Evolutionary conservation across 2,329 filamentous ascomycete species (phyloP).

Genomic region (Blastomyces percursus): DNA sequence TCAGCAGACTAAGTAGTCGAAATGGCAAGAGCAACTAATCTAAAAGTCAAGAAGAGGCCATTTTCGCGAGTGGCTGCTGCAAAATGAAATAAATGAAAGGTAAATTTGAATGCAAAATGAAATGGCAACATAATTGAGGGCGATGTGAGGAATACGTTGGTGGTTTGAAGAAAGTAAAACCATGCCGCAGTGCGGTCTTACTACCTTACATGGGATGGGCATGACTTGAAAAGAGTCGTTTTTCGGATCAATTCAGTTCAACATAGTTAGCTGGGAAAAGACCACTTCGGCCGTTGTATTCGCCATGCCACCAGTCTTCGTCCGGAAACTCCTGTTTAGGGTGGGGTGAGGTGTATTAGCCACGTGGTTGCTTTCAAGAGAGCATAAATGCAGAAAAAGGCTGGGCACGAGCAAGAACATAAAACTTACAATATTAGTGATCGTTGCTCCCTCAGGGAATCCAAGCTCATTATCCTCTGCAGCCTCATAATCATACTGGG

Average conservation of each 20-base stretch:
- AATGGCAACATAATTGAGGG: conserved; percentile 1
- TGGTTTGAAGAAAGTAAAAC: neutral
- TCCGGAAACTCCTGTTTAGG: conserved; percentile 72
- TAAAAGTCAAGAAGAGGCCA: neutral
- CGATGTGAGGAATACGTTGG: neutral
- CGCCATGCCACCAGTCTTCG: conserved; percentile 97
- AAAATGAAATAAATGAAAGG: neutral
- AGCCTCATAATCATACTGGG: conserved; percentile 91
- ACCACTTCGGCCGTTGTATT: conserved; percentile 66
- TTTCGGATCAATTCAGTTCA: conserved; percentile 27
- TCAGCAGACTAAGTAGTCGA: neutral
- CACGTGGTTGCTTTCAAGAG: neutral
- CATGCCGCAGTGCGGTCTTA: neutral
- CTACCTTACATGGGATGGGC: too few species aligned
- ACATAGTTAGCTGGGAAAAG: conserved; percentile 59
- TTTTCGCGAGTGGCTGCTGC: neutral
- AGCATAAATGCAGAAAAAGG: neutral
- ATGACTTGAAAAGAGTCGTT: neutral
- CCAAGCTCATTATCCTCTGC: conserved; percentile 81
- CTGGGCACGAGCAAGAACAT: neutral
- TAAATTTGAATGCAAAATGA: too few species aligned
- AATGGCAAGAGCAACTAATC: neutral
- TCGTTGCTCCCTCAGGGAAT: conserved; percentile 79
- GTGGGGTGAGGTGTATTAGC: conserved; percentile 11
- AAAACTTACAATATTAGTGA: conserved; percentile 61